phyloP scores from a whole-genome alignment of 129 eudicot genomes.

The Flaveria bidentis region DNA sequence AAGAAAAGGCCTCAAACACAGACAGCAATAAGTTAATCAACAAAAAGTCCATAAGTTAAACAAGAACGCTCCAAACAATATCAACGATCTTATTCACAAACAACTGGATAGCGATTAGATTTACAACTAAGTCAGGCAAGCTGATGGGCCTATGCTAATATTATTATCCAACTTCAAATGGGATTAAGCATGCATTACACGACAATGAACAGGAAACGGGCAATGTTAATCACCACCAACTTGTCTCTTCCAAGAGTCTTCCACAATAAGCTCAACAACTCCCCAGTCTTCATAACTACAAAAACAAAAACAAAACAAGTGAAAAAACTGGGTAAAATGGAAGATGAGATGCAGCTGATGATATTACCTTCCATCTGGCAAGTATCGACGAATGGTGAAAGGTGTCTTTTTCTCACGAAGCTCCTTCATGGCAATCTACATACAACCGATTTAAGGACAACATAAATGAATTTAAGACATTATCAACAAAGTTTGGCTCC shows the following conservation, averaged over 20 bases:
- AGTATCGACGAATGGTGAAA: constrained; percentile 81
- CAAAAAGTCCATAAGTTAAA: neutral
- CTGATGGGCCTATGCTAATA: neutral
- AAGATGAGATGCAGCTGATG: neutral
- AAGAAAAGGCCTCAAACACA: too few species aligned
- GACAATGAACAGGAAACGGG: too few species aligned
- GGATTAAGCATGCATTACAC: neutral
- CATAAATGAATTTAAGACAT: neutral
- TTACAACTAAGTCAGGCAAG: neutral
- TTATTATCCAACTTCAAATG: neutral
- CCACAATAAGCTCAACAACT: constrained; percentile 92
- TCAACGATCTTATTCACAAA: neutral
- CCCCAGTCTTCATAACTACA: constrained; percentile 97
- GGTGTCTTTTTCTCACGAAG: constrained; percentile 82
- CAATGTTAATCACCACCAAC: constrained; percentile 63
- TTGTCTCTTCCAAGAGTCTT: constrained; percentile 98
- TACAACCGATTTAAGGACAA: neutral
- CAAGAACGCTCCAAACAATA: too few species aligned
- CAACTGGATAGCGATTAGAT: neutral
- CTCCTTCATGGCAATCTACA: constrained; percentile 97
- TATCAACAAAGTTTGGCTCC: neutral
- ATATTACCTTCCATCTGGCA: constrained; percentile 92
- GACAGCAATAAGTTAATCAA: neutral
- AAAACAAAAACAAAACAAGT: neutral
- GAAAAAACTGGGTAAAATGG: too few species aligned